Evolutionary conservation across 352 stramenopile genomes (phyloP), one percentile per base, ranked within the genome.

Genomic region (Achlya hypogyna): DNA sequence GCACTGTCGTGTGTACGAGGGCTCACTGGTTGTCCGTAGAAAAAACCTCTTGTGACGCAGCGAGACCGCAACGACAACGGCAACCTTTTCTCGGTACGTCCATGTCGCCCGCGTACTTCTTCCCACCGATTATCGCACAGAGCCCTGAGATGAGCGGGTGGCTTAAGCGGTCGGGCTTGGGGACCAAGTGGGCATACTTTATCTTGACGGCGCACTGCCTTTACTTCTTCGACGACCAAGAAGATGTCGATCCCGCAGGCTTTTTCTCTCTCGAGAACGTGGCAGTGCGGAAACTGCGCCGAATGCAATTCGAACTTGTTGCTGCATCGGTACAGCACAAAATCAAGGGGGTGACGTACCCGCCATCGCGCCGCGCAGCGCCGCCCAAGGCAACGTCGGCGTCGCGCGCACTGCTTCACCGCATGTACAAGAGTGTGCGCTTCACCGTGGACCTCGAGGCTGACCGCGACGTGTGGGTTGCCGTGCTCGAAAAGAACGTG

Each of bases 181-280:
- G 42, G 32, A 47, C 31, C 42, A 58, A 58, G 38, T 67, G 42
- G 40, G 49, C 49, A 16, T 56, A 35, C 6, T 67, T 67, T 38
- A 67, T 67, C 4, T 20, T 67, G 6, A 38, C 34, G 1, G 43
- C 23, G 3, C 38, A 67, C 42, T 67, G 60, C 51, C 27, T 67
- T 4, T 67, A 67, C 42, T 67, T 67, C 35, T 67, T 67, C 25
- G 22, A 59, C 3, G 22, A 27, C 22, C 23, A 67, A 52, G 22
- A 58, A 4, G 60, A 52, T 8, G 49, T 67, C 20, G 60, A 67
- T n/a, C 60, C 60, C 9, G 22, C 43, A 5, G 60, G 60, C 23
- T 67, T 67, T 38, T 67, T 51, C 51, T 8, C 60, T 5, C 60
- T 67, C 35, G 60, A 67, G 27, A 67, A 67, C 34, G 60, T 67